Conservation (phyloP, 345 rosid species). For the Eucalyptus guilfoylei region DNA sequence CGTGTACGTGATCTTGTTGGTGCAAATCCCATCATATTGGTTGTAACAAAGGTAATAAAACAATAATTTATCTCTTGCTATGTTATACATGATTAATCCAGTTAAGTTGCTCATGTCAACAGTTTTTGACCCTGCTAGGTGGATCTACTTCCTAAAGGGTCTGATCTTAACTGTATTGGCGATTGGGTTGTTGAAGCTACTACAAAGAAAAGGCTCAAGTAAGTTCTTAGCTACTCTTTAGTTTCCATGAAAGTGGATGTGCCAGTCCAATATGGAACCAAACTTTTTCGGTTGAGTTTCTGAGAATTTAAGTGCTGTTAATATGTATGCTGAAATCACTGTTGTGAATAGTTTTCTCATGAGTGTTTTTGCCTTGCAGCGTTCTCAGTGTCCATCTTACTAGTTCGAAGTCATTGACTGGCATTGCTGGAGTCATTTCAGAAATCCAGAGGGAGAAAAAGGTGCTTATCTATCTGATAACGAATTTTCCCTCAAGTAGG, state of each 20-base stretch:
- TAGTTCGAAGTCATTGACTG: slow-evolving; percentile 82
- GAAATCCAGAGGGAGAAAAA: slow-evolving; percentile 95
- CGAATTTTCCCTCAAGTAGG: not conserved
- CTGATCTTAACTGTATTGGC: slow-evolving; percentile 85
- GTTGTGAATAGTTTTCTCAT: not conserved
- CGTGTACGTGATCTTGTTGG: slow-evolving; percentile 91
- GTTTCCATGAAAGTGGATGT: not conserved
- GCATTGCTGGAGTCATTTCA: slow-evolving; percentile 73
- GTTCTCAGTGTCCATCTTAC: slow-evolving; percentile 86
- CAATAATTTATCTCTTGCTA: not conserved
- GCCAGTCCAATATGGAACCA: not conserved
- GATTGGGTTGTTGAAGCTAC: slow-evolving; percentile 96
- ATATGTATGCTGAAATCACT: not conserved
- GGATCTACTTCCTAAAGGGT: slow-evolving; percentile 92
- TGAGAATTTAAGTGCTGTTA: not conserved
- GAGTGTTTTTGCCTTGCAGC: slow-evolving; percentile 22
- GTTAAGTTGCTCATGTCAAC: not conserved
- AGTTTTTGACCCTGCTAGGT: slow-evolving; percentile 25
- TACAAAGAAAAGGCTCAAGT: slow-evolving; percentile 83
- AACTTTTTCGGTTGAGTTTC: not conserved
- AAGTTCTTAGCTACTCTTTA: slow-evolving; percentile 1
- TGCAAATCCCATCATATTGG: slow-evolving; percentile 83
- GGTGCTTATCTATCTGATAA: slow-evolving; percentile 18
- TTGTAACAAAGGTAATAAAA: slow-evolving; percentile 66
- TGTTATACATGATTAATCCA: not conserved